A percentile compares a stretch with the other conserved stretches of the same genome.
phyloP scores from a whole-genome alignment of 805 yeast species.

The Starmerella kuoi region DNA sequence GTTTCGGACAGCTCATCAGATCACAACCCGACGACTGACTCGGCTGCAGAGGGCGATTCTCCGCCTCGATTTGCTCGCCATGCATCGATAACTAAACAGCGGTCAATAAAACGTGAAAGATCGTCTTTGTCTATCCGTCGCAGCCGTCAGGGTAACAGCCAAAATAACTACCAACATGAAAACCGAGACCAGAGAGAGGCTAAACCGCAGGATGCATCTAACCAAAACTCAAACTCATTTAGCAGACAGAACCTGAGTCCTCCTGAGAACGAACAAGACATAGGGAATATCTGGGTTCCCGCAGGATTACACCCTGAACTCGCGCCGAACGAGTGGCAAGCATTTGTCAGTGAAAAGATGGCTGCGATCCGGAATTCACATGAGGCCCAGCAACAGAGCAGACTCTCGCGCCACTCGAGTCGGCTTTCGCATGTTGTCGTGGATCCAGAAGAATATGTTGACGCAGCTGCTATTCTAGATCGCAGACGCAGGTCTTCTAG shows the following conservation, averaged over 20 bases:
- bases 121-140: conserved; percentile 2
- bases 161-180: not conserved
- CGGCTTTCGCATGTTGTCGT: conserved; percentile 29
- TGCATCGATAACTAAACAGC: conserved; percentile 6
- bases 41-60: not conserved
- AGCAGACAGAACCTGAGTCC: not conserved
- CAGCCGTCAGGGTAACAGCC: not conserved
- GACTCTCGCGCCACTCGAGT: conserved; percentile 18
- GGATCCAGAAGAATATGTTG: conserved; percentile 27
- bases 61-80: conserved; percentile 9
- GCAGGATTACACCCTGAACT: conserved; percentile 87
- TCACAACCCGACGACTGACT: not conserved
- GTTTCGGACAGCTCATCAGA: not conserved
- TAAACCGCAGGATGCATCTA: not conserved
- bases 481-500: conserved; percentile 19
- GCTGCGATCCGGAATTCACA: conserved; percentile 26
- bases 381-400: conserved; percentile 15
- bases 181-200: not conserved
- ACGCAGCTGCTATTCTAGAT: conserved; percentile 28
- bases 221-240: not conserved
- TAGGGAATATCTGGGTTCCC: conserved; percentile 72
- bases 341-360: conserved; percentile 32
- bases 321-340: conserved; percentile 68
- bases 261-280: not conserved
- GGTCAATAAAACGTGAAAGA: conserved; percentile 3